Evolutionary conservation across 225 moss, liverwort and hornwort species (phyloP).

Genomic region (Ulota crispa): DNA sequence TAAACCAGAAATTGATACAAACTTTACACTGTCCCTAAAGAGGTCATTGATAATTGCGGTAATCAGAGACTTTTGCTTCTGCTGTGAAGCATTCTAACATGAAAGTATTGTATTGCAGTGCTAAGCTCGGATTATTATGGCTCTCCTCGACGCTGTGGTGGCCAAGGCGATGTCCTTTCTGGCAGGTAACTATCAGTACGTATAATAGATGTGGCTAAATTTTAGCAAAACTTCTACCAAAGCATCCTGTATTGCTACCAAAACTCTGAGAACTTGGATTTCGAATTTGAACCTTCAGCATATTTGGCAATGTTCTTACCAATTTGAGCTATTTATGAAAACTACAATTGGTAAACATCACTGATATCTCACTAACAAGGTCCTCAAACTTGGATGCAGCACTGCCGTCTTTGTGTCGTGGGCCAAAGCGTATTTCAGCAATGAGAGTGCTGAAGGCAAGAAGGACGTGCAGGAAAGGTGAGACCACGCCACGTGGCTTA

Average conservation of each 20-base stretch:
- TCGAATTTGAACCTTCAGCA: too few species aligned
- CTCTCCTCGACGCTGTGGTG: constrained; percentile 95
- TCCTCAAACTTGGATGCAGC: constrained; percentile 49
- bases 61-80: neutral
- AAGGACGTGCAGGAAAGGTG: constrained; percentile 45
- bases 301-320: too few species aligned
- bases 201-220: neutral
- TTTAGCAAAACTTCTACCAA: too few species aligned
- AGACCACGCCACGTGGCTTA: constrained; percentile 8
- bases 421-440: constrained; percentile 59
- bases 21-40: constrained; percentile 8
- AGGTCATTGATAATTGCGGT: neutral
- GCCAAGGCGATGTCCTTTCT: constrained; percentile 98
- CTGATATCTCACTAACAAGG: neutral
- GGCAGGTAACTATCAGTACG: constrained; percentile 56
- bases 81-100: neutral
- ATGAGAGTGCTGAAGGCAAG: constrained; percentile 40
- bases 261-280: too few species aligned
- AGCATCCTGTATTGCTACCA: too few species aligned
- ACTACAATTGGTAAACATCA: neutral
- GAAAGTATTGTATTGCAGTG: constrained; percentile 52
- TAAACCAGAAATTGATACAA: constrained; percentile 2
- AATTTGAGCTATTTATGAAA: too few species aligned
- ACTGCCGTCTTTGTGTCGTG: constrained; percentile 85
- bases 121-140: constrained; percentile 76